Base-by-base conservation (phyloP, 495 filamentous ascomycete genomes). In the Lineolata rhizophorae region DNA sequence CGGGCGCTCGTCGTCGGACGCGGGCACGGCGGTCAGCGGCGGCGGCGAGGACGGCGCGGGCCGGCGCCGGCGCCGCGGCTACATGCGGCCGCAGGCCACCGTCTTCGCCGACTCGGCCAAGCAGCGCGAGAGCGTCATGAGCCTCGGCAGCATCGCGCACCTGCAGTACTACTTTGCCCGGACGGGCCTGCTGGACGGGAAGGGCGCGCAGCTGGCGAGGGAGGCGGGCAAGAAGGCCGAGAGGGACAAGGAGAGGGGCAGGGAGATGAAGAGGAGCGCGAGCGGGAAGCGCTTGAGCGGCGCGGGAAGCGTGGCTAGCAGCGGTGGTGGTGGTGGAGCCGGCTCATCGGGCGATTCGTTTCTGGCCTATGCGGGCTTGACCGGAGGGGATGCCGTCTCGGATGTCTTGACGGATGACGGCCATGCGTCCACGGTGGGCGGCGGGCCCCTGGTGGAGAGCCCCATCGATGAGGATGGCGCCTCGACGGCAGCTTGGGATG, bases 141-240 rank as follows among this genome's bases (percentile, higher is more conserved):
- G 78, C 47, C 55, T 97, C 38, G 87, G 87, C 16, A 93, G 83
- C 47, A 97, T 97, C 43, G 81, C 84, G 29, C 87, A 97, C 55
- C 56, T 97, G 42, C 87, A 97, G 46, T 93, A 97, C 51, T 97
- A 95, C 50, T 97, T 97, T 50, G 85, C 87, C 22, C 64, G 90
- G 31, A 97, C 87, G 2, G 87, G 87, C 2, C 51, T 97, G 31
- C 51, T 97, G 29, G 87, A 97, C 45, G 83, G 85, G 21, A 94
- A 93, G 49, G 84, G 83, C 12, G 87, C 72, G 30, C 78, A 83
- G 36, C 54, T 84, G 32, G 70, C 73, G 5, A 76, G 77, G 43
- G 71, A 63, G 22, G 36, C 59, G 66, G 34, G 74, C 74, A 37
- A 32, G 18, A 25, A 34, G 32, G 16, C 37, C 36, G 14, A 18